Evolutionary conservation across 805 yeast species (phyloP).

Genomic region (Groenewaldozyma salmanticensis): DNA sequence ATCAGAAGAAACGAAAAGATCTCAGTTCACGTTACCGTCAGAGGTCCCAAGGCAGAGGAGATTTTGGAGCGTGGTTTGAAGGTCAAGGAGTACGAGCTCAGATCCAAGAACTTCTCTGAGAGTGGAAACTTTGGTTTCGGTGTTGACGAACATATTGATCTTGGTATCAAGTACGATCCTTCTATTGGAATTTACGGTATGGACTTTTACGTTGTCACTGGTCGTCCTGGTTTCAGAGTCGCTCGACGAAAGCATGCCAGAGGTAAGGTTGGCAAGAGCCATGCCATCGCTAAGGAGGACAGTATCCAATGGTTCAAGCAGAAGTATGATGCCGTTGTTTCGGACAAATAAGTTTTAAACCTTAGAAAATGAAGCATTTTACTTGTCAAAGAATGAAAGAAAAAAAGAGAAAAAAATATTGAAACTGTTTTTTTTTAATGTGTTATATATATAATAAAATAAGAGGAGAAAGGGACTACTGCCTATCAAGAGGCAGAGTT

Average conservation of each 20-base stretch:
- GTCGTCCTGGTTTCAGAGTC: constrained; percentile 98
- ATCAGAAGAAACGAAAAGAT: constrained; percentile 99
- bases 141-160: constrained; percentile 98
- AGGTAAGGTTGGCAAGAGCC: constrained; percentile 82
- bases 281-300: constrained; percentile 88
- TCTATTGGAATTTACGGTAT: constrained; percentile 98
- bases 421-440: neutral
- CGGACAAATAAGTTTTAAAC: constrained; percentile 6
- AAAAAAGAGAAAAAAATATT: no score
- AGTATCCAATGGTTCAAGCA: constrained; percentile 98
- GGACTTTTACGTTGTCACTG: constrained; percentile 98
- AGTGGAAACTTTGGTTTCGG: constrained; percentile 99
- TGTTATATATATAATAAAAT: neutral
- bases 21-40: constrained; percentile 97
- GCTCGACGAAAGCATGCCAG: constrained; percentile 89
- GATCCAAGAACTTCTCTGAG: constrained; percentile 87
- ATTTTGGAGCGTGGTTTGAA: constrained; percentile 99
- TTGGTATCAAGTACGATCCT: constrained; percentile 99
- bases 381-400: neutral
- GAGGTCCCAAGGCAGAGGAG: constrained; percentile 99
- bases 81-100: constrained; percentile 98
- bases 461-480: no score
- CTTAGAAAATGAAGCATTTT: no score
- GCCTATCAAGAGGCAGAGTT: no score
- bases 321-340: constrained; percentile 97